Conservation (phyloP, 2,329 filamentous ascomycete genomes). For the Salinomyces thailandicus region DNA sequence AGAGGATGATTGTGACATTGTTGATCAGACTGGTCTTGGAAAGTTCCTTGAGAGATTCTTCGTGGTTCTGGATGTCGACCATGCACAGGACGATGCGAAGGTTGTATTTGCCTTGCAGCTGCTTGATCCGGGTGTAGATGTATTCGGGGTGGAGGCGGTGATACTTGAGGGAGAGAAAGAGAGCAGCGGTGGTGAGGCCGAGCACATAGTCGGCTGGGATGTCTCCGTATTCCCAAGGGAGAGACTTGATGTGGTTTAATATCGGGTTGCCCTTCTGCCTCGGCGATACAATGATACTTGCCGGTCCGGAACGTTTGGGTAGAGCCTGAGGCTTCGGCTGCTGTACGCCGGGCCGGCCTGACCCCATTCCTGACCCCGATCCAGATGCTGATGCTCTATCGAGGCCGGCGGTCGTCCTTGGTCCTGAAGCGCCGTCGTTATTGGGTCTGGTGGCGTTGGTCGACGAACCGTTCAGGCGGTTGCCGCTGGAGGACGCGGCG, state of each 20-base stretch:
- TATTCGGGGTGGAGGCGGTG: constrained; percentile 96
- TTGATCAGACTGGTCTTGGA: constrained; percentile 89
- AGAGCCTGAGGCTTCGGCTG: constrained; percentile 87
- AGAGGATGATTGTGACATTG: constrained; percentile 81
- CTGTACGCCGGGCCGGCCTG: constrained; percentile 17
- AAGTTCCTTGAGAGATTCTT: constrained; percentile 78
- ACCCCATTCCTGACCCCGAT: too few relatives aligned
- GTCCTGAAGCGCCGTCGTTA: constrained; percentile 2
- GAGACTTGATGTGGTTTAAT: constrained; percentile 65
- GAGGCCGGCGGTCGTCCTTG: constrained; percentile 22
- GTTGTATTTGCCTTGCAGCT: constrained; percentile 73
- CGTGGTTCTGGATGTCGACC: constrained; percentile 92
- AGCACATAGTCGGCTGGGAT: constrained; percentile 92
- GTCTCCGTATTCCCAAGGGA: constrained; percentile 94
- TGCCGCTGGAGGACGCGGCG: neutral
- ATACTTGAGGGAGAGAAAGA: constrained; percentile 93
- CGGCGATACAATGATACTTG: constrained; percentile 78
- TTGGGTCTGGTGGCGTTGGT: constrained; percentile 1
- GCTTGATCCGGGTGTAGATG: constrained; percentile 84
- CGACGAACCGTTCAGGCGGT: constrained; percentile 1
- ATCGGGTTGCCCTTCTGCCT: constrained; percentile 94
- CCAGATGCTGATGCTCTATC: constrained; percentile 26
- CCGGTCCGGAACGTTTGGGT: constrained; percentile 54
- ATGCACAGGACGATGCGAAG: constrained; percentile 79
- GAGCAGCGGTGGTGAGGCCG: constrained; percentile 74